phyloP scores from a whole-genome alignment of 805 yeast species.

The Tetrapisispora fleetii region DNA sequence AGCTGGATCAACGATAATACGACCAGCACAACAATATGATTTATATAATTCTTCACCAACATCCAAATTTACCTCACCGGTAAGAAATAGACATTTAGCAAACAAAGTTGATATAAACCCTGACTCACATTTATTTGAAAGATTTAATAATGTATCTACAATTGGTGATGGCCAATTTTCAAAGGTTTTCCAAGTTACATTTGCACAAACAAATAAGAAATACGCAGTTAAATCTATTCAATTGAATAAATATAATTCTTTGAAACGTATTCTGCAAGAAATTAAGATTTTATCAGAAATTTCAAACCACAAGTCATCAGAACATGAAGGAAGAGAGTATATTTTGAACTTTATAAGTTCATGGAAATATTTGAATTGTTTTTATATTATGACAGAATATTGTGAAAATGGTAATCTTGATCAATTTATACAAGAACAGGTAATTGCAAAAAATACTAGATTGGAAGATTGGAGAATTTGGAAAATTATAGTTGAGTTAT shows the following conservation, averaged over 20 bases:
- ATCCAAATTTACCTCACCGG: conserved; percentile 6
- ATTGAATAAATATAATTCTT: conserved; percentile 29
- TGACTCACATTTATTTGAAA: conserved; percentile 35
- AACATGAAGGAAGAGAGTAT: conserved; percentile 55
- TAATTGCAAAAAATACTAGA: conserved; percentile 42
- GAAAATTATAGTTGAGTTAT: conserved; percentile 83
- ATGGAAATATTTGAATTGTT: conserved; percentile 70
- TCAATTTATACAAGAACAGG: conserved; percentile 70
- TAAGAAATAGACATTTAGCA: conserved; percentile 14
- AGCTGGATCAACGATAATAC: background rate
- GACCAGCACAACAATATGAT: background rate
- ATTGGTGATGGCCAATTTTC: conserved; percentile 88
- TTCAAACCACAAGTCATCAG: conserved; percentile 31
- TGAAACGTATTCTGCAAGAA: conserved; percentile 23
- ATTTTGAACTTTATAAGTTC: conserved; percentile 71
- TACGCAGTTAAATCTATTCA: conserved; percentile 87
- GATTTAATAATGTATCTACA: conserved; percentile 51
- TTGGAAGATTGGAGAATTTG: conserved; percentile 96
- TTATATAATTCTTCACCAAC: conserved; percentile 5
- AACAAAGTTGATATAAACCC: conserved; percentile 20
- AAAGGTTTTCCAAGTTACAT: conserved; percentile 71
- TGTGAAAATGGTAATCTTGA: conserved; percentile 92
- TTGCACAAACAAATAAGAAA: conserved; percentile 42
- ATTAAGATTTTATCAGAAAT: conserved; percentile 23
- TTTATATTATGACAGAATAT: conserved; percentile 87